Evolutionary conservation across 768 basidiomycete genomes (phyloP), one percentile per base, ranked within the genome.

Genomic region (Boletellus sp.): DNA sequence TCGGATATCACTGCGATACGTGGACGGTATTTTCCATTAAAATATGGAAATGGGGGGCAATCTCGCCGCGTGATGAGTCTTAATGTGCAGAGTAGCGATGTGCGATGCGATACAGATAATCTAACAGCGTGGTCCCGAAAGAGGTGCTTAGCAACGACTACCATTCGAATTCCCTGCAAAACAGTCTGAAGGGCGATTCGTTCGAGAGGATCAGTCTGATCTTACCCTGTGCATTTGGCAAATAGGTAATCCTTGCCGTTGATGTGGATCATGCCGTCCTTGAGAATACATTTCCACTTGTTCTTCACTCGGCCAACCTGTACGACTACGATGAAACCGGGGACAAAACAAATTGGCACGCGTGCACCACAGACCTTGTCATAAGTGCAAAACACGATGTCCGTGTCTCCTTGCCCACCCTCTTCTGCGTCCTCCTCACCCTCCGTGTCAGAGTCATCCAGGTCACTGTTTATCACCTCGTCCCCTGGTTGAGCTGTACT

Each of bases 301-400:
- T 96, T 98, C 74, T 98, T 99, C 22, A 98, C 95, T n/a, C 96
- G 80, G 38, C 94, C 93, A 32, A 98, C 95, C 94, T 98, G 57
- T 17, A 36, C 37, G 5, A 20, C 34, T 12, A 34, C 23, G 16
- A 43, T 52, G 16, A 56, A 49, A 42, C 28, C 33, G 17, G 8
- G n/a, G 3, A 8, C 19, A 13, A 19, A 44, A 33, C 16, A 2
- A 0, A 13, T 33, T 7, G 10, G 26, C 28, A 28, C 9, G 28
- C 3, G 28, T 28, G 28, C 28, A 28, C 28, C 3, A 54, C 75
- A 35, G 48, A 92, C 95, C 84, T 98, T 98, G 67, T 99, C 96
- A 65, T 96, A 98, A 7, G 94, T 94, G 68, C 96, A 98, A 62
- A 97, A 95, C 20, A 98, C 92, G 41, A 98, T 92, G 65, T 99